Conservation (phyloP, 306 rosid species). For the Benincasa hispida region DNA sequence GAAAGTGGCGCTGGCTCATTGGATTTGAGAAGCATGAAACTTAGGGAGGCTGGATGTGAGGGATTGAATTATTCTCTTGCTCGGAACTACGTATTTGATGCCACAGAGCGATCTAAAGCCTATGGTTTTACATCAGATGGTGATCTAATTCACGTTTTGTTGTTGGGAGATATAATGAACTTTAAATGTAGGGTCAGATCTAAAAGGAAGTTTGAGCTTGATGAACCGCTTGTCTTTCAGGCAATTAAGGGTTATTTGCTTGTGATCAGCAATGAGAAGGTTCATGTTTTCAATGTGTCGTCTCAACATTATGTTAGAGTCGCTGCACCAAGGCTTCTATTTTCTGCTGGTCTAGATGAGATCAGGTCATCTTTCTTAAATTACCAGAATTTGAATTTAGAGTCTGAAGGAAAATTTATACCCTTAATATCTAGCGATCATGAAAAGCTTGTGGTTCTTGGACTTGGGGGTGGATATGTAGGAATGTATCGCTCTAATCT, state of each 20-base stretch:
- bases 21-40: slow-evolving; percentile 80
- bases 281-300: slow-evolving; percentile 63
- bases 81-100: slow-evolving; percentile 60
- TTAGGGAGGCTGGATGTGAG: slow-evolving; percentile 78
- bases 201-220: slow-evolving; percentile 64
- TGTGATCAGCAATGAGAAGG: slow-evolving; percentile 40
- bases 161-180: slow-evolving; percentile 76
- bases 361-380: slow-evolving; percentile 64
- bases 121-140: slow-evolving; percentile 78
- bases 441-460: slow-evolving; percentile 70
- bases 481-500: slow-evolving; percentile 79
- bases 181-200: slow-evolving; percentile 91
- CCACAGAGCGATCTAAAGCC: slow-evolving; percentile 73
- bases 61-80: slow-evolving; percentile 77
- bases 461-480: slow-evolving; percentile 88
- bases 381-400: slow-evolving; percentile 32
- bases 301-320: slow-evolving; percentile 77
- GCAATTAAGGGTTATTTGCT: slow-evolving; percentile 75
- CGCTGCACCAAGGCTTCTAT: slow-evolving; percentile 54
- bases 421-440: slow-evolving; percentile 81
- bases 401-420: slow-evolving; percentile 15
- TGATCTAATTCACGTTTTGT: slow-evolving; percentile 55
- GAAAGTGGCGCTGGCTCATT: slow-evolving; percentile 88
- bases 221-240: slow-evolving; percentile 60
- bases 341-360: slow-evolving; percentile 62